Conservation (phyloP, 2,329 filamentous ascomycete species). For the Colletotrichum theobromicola region DNA sequence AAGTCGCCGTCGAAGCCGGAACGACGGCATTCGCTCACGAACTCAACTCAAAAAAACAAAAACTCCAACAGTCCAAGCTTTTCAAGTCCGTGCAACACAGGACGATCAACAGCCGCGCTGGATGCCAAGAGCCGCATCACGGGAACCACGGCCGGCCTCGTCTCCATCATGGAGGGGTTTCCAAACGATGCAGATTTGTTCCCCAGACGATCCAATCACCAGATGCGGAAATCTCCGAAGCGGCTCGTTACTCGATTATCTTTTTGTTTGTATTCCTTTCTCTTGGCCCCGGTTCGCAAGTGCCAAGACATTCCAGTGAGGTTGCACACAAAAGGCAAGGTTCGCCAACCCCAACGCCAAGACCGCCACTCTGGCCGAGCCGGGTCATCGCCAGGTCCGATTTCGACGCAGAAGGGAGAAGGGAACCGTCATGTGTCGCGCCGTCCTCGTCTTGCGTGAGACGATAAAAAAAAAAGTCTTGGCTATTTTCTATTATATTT, state of each 20-base stretch:
- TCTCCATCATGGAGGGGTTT: too few species aligned
- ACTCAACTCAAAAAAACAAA: neutral
- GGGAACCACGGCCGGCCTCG: neutral
- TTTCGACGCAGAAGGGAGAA: neutral
- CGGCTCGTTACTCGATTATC: neutral
- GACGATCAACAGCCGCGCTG: rapidly evolving
- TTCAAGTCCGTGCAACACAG: neutral
- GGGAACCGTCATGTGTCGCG: neutral
- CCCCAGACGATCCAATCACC: neutral
- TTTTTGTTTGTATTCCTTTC: neutral
- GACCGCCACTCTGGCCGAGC: neutral
- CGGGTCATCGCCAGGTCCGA: neutral
- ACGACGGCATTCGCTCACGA: neutral
- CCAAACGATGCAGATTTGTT: neutral
- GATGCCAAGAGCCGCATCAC: neutral
- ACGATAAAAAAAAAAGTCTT: neutral
- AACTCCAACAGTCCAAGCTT: neutral
- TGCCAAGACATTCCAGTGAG: neutral
- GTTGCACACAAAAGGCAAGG: neutral
- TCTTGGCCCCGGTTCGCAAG: neutral
- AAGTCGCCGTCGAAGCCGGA: neutral
- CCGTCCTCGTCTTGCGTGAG: neutral
- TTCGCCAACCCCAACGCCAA: neutral
- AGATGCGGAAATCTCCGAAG: slow-evolving; percentile 9
- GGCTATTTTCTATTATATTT: too few species aligned